A percentile compares a stretch with the other conserved stretches of the same genome.
Conservation (phyloP, 208 protist species). For the Entamoeba histolytica region DNA sequence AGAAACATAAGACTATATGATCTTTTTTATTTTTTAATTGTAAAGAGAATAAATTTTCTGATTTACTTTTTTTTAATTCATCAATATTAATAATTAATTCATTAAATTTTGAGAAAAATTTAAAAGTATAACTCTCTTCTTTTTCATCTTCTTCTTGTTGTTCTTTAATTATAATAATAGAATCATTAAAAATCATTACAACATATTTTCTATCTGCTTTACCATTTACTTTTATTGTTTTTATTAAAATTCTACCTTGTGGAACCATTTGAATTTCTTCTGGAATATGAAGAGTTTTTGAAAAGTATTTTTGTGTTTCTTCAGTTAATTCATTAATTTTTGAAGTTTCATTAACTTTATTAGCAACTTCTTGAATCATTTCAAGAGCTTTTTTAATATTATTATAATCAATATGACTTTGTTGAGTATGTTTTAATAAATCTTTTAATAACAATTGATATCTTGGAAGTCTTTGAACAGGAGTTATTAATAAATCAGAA, state of each 20-base stretch:
- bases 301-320: not conserved
- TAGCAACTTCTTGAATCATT: not conserved
- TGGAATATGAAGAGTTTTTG: not conserved
- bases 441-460: not conserved
- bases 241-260: not conserved
- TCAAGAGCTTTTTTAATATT: not conserved
- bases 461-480: not conserved
- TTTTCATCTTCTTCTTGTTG: not conserved
- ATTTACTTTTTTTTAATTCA: not conserved
- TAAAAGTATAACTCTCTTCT: not conserved
- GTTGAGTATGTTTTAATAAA: not conserved
- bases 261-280: not conserved
- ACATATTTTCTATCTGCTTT: not conserved
- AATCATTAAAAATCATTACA: not conserved
- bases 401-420: not conserved
- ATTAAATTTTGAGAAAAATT: not conserved
- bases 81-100: not conserved
- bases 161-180: not conserved
- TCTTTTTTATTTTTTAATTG: not conserved
- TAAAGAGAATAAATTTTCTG: not conserved
- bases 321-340: not conserved
- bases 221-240: not conserved
- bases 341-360: not conserved
- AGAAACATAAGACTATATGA: not conserved
- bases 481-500: not conserved